Percentiles rank a stretch among this genome's conserved stretches.
These are phyloP conservation scores for Colletotrichum lupini DNA, from an alignment of 2,329 filamentous ascomycete species.

Conservation along the genomic window DNA sequence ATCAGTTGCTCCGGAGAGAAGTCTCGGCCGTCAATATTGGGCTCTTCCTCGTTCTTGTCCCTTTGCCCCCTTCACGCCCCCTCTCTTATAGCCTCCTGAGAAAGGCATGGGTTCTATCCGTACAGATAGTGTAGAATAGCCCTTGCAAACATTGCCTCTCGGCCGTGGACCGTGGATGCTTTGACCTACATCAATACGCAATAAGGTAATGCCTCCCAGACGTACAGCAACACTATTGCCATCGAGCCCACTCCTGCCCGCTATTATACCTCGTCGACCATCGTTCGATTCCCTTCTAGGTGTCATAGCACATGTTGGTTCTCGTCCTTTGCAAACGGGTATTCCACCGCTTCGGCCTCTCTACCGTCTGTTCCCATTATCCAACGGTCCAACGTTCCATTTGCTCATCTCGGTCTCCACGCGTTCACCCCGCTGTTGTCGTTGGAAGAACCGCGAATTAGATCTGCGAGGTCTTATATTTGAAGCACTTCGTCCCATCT, in stretches of 20 bases:
- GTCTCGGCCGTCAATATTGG: slow-evolving; percentile 9
- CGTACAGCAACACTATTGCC: slow-evolving; percentile 9
- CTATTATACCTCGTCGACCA: slow-evolving; percentile 3
- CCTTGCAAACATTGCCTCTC: slow-evolving; percentile 20
- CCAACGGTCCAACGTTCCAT: slow-evolving; percentile 17
- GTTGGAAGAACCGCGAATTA: background rate
- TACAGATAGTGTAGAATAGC: background rate
- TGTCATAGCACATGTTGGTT: slow-evolving; percentile 21
- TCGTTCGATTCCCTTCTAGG: slow-evolving; percentile 14
- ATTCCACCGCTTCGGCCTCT: slow-evolving; percentile 4
- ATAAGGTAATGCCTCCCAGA: background rate
- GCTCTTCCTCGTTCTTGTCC: background rate
- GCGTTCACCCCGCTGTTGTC: slow-evolving; percentile 5
- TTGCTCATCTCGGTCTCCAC: slow-evolving; percentile 24
- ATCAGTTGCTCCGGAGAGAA: slow-evolving; percentile 4
- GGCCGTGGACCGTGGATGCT: slow-evolving; percentile 8
- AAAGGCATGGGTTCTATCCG: slow-evolving; percentile 5
- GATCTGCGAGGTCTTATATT: slow-evolving; percentile 17
- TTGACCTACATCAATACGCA: slow-evolving; percentile 12
- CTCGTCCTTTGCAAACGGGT: background rate
- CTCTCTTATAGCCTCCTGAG: background rate
- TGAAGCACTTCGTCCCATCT: slow-evolving; percentile 21
- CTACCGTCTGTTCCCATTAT: background rate
- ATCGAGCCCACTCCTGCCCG: background rate
- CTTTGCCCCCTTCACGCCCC: slow-evolving; percentile 1